phyloP scores from a whole-genome alignment of 2,329 filamentous ascomycete species.

The Colletotrichum zoysiae region DNA sequence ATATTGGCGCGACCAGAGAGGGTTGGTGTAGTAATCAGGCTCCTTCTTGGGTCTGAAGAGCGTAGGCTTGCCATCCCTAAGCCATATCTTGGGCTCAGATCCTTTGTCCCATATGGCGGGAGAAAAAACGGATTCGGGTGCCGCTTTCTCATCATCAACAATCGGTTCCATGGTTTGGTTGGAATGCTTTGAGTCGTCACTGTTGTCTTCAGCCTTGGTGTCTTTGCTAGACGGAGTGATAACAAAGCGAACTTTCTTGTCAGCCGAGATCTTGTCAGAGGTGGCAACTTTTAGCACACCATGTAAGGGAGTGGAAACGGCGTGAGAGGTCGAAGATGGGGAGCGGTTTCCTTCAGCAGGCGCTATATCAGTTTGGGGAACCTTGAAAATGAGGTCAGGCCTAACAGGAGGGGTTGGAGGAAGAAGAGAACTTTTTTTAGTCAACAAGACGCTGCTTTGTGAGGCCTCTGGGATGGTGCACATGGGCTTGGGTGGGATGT shows the following conservation, averaged over 20 bases:
- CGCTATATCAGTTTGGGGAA: background rate
- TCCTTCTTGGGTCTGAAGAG: constrained; percentile 28
- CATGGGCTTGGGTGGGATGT: background rate
- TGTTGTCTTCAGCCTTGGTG: background rate
- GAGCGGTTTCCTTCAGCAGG: background rate
- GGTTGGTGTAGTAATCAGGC: constrained; percentile 28
- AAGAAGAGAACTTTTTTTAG: background rate
- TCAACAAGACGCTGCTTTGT: background rate
- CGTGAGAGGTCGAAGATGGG: background rate
- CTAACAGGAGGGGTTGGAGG: background rate
- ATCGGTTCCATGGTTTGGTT: constrained; percentile 13
- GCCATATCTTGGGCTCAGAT: constrained; percentile 35
- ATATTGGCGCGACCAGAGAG: constrained; percentile 39
- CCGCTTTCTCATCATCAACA: constrained; percentile 1
- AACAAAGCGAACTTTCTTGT: constrained; percentile 35
- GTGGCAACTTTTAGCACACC: constrained; percentile 6
- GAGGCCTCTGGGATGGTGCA: background rate
- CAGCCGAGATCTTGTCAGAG: constrained; percentile 12
- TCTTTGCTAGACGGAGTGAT: background rate
- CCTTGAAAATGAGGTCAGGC: background rate
- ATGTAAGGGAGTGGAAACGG: background rate
- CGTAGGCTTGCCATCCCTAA: constrained; percentile 36
- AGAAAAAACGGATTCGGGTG: constrained; percentile 6
- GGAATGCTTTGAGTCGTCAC: constrained; percentile 17
- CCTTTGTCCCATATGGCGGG: constrained; percentile 30